Percentiles rank a stretch among this genome's conserved stretches.
Evolutionary conservation across 805 yeast genomes (phyloP).

Genomic region (Tetrapisispora arboricola): DNA sequence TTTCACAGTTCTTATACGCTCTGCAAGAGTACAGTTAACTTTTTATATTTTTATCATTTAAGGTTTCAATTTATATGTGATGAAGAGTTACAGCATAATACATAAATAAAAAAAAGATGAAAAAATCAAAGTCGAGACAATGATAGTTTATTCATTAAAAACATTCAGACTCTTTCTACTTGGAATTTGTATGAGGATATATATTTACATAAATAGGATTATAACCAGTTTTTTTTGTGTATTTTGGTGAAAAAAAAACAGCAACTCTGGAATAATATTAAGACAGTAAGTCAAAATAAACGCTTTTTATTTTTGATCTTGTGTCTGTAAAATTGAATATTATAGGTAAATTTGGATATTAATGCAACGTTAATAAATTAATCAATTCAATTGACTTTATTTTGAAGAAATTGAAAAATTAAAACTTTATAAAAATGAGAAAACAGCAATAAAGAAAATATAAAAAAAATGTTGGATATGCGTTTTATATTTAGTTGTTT

Average conservation of each 20-base stretch:
- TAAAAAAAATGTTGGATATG: no score
- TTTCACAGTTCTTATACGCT: no score
- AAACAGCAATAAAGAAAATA: conserved; percentile 6
- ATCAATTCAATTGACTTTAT: conserved; percentile 25
- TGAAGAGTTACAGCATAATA: no score
- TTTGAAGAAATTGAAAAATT: not conserved
- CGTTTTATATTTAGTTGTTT: conserved; percentile 54
- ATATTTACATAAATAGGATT: conserved; percentile 2
- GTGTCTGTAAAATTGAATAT: no score
- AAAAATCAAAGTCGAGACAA: not conserved
- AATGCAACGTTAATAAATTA: conserved; percentile 5
- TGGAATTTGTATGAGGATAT: not conserved
- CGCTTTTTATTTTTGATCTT: no score
- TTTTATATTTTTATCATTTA: no score
- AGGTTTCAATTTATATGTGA: no score
- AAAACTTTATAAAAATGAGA: not conserved
- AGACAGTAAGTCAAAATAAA: no score
- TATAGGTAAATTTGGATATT: conserved; percentile 1
- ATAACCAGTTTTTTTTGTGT: not conserved
- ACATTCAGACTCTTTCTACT: conserved; percentile 1
- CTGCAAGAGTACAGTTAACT: no score
- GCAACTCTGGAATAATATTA: no score
- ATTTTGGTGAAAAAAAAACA: no score
- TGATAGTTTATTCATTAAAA: conserved; percentile 3
- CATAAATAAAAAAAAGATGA: not conserved